A percentile compares a stretch with the other conserved stretches of the same genome.
Evolutionary conservation across 768 basidiomycete species (phyloP).

Genomic region (Leccinum subgranulosum): DNA sequence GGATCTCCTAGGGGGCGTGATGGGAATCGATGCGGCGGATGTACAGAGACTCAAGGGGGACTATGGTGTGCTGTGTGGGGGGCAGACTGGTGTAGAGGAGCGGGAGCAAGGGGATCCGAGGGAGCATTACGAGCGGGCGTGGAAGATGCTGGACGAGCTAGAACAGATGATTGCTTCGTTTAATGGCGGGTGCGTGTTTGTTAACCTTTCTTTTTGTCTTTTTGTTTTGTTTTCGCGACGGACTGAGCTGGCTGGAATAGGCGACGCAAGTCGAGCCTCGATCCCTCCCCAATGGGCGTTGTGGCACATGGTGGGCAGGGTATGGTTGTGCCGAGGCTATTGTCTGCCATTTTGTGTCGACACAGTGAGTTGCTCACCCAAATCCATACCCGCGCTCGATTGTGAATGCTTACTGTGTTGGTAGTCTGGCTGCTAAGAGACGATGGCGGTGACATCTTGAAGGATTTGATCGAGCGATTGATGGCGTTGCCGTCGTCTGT

Average conservation of each 20-base stretch:
- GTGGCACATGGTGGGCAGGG: constrained; percentile 37
- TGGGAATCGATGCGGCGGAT: constrained; percentile 57
- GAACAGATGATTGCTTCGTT: constrained; percentile 51
- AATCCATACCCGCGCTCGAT: background rate
- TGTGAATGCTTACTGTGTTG: background rate
- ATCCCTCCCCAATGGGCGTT: constrained; percentile 23
- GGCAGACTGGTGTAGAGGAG: constrained; percentile 35
- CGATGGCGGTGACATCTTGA: constrained; percentile 49
- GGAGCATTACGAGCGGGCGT: constrained; percentile 53
- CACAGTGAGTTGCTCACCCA: constrained; percentile 25
- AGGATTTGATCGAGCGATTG: constrained; percentile 54
- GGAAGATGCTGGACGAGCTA: constrained; percentile 58
- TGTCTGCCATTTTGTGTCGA: constrained; percentile 61
- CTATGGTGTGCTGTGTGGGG: constrained; percentile 32
- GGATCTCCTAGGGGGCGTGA: constrained; percentile 42
- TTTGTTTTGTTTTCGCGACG: too few species aligned
- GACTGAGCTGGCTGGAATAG: constrained; percentile 20
- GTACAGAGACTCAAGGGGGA: constrained; percentile 55
- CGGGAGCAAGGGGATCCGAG: constrained; percentile 41
- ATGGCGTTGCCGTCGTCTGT: constrained; percentile 53
- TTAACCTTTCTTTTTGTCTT: background rate
- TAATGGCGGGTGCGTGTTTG: constrained; percentile 46
- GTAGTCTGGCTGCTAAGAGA: constrained; percentile 68
- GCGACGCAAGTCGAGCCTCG: constrained; percentile 44
- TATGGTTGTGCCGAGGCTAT: constrained; percentile 55